Evolutionary conservation across 148 eudicot genomes (phyloP).

Genomic region (Rhododendron ovatum): DNA sequence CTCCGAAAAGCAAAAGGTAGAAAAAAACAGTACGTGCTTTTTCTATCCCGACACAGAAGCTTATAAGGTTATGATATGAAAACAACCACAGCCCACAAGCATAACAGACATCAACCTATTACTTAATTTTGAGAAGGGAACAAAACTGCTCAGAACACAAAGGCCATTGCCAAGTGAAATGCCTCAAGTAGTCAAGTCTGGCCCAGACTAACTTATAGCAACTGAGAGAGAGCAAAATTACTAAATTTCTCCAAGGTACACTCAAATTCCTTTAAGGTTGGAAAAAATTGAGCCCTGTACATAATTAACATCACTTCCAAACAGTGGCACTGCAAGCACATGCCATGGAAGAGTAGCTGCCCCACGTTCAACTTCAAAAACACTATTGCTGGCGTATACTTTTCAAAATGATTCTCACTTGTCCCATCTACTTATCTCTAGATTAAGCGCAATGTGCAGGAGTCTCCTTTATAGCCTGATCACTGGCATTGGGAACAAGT

Average conservation of each 20-base stretch:
- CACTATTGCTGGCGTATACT: not conserved
- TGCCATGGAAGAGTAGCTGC: not conserved
- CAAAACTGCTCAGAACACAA: not conserved
- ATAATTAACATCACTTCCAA: not conserved
- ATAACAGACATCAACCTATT: not conserved
- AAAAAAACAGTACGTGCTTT: not conserved
- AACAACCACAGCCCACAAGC: not conserved
- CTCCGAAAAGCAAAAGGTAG: not conserved
- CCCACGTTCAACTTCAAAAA: not conserved
- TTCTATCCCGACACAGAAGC: not conserved
- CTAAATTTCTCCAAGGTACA: not conserved
- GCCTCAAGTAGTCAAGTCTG: not conserved
- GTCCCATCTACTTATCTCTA: not conserved
- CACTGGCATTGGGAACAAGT: not conserved
- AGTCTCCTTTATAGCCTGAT: not conserved
- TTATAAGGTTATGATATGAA: not conserved
- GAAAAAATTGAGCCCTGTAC: not conserved
- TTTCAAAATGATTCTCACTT: not conserved
- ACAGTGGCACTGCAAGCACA: not conserved
- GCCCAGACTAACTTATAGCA: not conserved
- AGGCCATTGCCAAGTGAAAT: not conserved
- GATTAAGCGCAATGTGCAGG: not conserved
- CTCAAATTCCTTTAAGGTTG: not conserved
- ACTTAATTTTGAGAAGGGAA: not conserved
- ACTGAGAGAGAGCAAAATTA: not conserved